Percentiles rank a stretch among this genome's conserved stretches.
Conservation (phyloP, 2,329 filamentous ascomycete genomes). For the Mollisiaceae sp. region DNA sequence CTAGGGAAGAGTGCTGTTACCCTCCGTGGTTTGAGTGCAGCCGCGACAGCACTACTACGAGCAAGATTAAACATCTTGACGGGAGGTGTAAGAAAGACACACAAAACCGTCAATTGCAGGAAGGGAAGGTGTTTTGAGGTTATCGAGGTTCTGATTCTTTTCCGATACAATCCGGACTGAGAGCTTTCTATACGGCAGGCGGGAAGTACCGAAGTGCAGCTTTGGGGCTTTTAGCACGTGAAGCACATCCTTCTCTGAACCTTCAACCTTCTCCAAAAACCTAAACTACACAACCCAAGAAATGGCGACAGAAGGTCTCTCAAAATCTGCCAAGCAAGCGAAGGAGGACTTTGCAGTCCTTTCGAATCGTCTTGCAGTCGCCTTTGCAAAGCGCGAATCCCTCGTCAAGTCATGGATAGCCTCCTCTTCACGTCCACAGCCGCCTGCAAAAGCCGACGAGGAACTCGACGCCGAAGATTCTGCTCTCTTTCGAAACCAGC, state of each 20-base stretch:
- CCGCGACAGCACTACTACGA: constrained; percentile 79
- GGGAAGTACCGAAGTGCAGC: constrained; percentile 11
- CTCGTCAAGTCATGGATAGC: constrained; percentile 42
- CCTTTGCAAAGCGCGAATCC: constrained; percentile 41
- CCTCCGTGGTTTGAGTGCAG: constrained; percentile 78
- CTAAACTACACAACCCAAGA: not conserved
- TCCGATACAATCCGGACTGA: constrained; percentile 31
- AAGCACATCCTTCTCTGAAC: constrained; percentile 14
- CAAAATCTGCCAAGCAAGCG: constrained; percentile 32
- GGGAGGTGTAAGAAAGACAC: constrained; percentile 32
- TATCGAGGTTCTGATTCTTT: constrained; percentile 28
- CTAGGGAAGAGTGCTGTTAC: constrained; percentile 54
- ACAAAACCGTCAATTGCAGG: constrained; percentile 37
- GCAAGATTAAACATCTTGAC: constrained; percentile 85
- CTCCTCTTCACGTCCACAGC: constrained; percentile 30
- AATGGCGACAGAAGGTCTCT: constrained; percentile 32
- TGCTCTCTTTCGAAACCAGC: constrained; percentile 37
- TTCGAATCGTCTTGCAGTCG: constrained; percentile 41
- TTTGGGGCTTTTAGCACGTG: constrained; percentile 29
- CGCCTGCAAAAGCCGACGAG: constrained; percentile 38
- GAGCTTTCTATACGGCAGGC: constrained; percentile 30
- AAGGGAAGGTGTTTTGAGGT: constrained; percentile 29
- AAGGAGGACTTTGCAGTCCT: constrained; percentile 40
- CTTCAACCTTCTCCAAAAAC: constrained; percentile 2
- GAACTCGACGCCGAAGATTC: constrained; percentile 44